phyloP scores from a whole-genome alignment of 2,329 filamentous ascomycete species.

The Ophiostoma sp. region DNA sequence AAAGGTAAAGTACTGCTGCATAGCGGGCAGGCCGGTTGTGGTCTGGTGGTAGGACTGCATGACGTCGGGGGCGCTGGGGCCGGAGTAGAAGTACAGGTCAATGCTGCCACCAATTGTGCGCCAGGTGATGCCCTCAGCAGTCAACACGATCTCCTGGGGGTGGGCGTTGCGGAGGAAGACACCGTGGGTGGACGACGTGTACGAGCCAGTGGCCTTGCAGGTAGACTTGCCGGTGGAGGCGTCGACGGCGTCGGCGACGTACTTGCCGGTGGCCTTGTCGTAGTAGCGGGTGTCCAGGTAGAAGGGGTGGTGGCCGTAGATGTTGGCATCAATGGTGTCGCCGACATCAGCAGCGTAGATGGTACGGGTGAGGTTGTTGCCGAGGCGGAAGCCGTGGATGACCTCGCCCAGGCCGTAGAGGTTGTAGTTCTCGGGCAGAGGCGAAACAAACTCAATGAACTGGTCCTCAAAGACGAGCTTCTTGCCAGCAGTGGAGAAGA shows the following conservation, averaged over 20 bases:
- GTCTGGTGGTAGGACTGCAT: slow-evolving; percentile 60
- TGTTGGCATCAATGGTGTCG: slow-evolving; percentile 48
- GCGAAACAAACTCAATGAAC: slow-evolving; percentile 67
- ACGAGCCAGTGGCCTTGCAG: background rate
- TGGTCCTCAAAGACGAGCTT: slow-evolving; percentile 71
- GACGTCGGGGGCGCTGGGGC: slow-evolving; percentile 62
- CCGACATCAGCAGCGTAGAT: slow-evolving; percentile 25
- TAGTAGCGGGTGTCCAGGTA: slow-evolving; percentile 71
- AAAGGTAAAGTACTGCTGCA: slow-evolving; percentile 78
- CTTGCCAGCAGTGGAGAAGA: slow-evolving; percentile 66
- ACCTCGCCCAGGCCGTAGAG: slow-evolving; percentile 75
- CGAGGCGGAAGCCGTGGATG: slow-evolving; percentile 65
- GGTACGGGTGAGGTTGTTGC: slow-evolving; percentile 62
- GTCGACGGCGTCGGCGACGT: slow-evolving; percentile 48
- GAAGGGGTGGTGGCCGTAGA: slow-evolving; percentile 60
- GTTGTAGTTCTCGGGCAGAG: slow-evolving; percentile 61
- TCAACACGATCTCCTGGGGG: slow-evolving; percentile 55
- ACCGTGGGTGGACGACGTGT: slow-evolving; percentile 43
- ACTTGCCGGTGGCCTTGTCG: slow-evolving; percentile 45
- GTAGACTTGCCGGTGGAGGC: background rate
- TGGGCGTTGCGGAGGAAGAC: slow-evolving; percentile 59
- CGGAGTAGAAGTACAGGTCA: slow-evolving; percentile 74
- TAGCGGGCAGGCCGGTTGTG: slow-evolving; percentile 63
- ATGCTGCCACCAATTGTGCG: slow-evolving; percentile 62
- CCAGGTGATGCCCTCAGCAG: slow-evolving; percentile 55